Evolutionary conservation across 805 yeast species (phyloP).

Genomic region (Candida insectorum): DNA sequence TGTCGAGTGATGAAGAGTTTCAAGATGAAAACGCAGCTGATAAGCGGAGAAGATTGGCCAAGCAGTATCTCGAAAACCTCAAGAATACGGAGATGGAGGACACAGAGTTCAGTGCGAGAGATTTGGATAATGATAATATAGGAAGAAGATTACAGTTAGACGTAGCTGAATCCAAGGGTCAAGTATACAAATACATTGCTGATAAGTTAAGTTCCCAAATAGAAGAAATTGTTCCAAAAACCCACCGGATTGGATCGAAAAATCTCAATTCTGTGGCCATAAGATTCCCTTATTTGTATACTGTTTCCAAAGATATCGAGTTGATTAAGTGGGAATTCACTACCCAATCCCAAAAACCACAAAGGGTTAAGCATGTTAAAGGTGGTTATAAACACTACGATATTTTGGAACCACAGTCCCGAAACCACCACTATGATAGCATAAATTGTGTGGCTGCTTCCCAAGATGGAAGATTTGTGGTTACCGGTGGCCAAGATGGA

Average conservation of each 20-base stretch:
- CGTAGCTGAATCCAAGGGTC: constrained; percentile 87
- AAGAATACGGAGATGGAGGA: constrained; percentile 39
- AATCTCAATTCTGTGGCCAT: constrained; percentile 56
- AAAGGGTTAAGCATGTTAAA: constrained; percentile 57
- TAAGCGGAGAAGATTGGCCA: constrained; percentile 89
- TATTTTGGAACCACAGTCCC: constrained; percentile 45
- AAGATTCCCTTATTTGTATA: constrained; percentile 61
- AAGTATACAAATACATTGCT: constrained; percentile 66
- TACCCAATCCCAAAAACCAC: constrained; percentile 49
- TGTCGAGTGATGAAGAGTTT: constrained; percentile 70
- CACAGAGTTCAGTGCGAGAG: constrained; percentile 75
- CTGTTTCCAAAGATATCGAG: constrained; percentile 78
- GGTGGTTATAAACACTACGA: constrained; percentile 55
- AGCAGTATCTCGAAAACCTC: constrained; percentile 81
- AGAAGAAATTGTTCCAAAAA: constrained; percentile 27
- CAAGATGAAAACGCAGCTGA: constrained; percentile 83
- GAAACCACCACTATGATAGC: constrained; percentile 74
- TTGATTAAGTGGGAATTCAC: constrained; percentile 77
- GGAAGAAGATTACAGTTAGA: constrained; percentile 78
- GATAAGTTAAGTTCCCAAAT: constrained; percentile 42
- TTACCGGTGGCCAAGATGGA: constrained; percentile 86
- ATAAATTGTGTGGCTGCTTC: constrained; percentile 77
- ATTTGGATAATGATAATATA: constrained; percentile 82
- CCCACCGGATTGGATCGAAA: constrained; percentile 60
- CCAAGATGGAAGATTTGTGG: constrained; percentile 83